Conservation (phyloP, 2,329 filamentous ascomycete species). For the Aspergillus sp. region DNA sequence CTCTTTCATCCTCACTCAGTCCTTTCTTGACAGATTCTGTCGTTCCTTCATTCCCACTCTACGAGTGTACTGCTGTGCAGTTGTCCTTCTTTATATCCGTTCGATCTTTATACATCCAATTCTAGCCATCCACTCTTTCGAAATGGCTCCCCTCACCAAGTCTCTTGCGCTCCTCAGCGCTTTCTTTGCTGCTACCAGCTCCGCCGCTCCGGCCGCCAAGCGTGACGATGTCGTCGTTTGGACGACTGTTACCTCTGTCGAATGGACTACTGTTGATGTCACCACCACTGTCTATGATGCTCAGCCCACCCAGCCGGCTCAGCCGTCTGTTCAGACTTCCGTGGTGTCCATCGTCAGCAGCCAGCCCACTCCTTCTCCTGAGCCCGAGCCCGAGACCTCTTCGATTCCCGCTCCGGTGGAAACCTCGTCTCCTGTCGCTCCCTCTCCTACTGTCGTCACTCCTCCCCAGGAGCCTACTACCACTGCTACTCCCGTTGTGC, state of each 20-base stretch:
- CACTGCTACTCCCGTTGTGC: constrained; percentile 2
- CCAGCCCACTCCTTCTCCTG: constrained; percentile 14
- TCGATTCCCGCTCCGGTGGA: constrained; percentile 5
- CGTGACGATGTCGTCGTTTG: constrained; percentile 40
- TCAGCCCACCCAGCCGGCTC: constrained; percentile 12
- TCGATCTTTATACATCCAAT: constrained; percentile 3
- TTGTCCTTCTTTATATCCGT: constrained; percentile 3
- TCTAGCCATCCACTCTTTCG: not conserved
- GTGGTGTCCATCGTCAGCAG: not conserved
- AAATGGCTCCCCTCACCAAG: constrained; percentile 36
- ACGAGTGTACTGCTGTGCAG: constrained; percentile 23
- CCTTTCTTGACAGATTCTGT: not conserved
- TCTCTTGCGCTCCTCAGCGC: constrained; percentile 31
- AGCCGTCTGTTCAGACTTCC: too few relatives aligned
- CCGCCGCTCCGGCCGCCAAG: constrained; percentile 30
- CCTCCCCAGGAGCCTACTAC: constrained; percentile 2
- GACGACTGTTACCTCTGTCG: constrained; percentile 45
- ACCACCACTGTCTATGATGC: constrained; percentile 44
- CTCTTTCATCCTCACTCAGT: not conserved
- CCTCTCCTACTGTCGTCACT: constrained; percentile 1
- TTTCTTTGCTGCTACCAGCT: constrained; percentile 26
- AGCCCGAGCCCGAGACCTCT: constrained; percentile 8
- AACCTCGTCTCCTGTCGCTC: constrained; percentile 7
- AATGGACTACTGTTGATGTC: constrained; percentile 45
- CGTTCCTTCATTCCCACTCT: constrained; percentile 8